Percentiles rank a stretch among this genome's conserved stretches.
These are phyloP conservation scores for Solanum pennellii DNA, from an alignment of 257 asterid species.

Conservation along the genomic window DNA sequence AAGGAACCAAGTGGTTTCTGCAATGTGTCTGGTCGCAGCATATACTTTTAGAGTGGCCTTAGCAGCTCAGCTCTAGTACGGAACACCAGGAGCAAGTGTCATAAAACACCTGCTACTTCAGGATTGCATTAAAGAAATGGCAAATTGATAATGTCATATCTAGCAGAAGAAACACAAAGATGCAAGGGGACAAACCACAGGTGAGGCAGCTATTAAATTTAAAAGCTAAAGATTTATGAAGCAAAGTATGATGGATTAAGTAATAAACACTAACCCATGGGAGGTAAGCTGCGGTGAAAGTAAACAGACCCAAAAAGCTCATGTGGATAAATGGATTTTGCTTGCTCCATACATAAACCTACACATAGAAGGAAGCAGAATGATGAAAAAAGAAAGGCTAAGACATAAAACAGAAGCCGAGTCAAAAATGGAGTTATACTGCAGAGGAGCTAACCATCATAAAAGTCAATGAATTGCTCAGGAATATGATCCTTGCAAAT, in stretches of 20 bases:
- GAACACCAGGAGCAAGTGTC: background rate
- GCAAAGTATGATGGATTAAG: background rate
- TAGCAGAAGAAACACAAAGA: background rate
- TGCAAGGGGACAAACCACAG: background rate
- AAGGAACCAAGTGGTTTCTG: background rate
- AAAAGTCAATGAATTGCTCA: constrained; percentile 96
- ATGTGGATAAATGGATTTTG: constrained; percentile 96
- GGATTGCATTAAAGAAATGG: background rate
- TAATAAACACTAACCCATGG: constrained; percentile 76
- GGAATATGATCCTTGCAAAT: constrained; percentile 88
- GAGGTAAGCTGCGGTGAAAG: constrained; percentile 97
- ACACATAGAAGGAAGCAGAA: background rate
- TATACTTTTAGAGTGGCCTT: background rate
- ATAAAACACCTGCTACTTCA: background rate
- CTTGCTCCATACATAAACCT: constrained; percentile 99
- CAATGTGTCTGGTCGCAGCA: background rate
- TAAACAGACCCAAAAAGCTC: constrained; percentile 97
- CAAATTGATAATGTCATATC: background rate
- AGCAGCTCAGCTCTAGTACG: background rate
- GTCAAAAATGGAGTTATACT: background rate
- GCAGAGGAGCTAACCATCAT: constrained; percentile 75
- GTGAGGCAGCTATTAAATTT: background rate
- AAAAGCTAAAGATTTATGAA: background rate
- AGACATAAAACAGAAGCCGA: background rate
- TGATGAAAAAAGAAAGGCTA: background rate